Evolutionary conservation across 2,329 filamentous ascomycete species (phyloP), one percentile per base, ranked within the genome.

Genomic region (Aureobasidium sp.): DNA sequence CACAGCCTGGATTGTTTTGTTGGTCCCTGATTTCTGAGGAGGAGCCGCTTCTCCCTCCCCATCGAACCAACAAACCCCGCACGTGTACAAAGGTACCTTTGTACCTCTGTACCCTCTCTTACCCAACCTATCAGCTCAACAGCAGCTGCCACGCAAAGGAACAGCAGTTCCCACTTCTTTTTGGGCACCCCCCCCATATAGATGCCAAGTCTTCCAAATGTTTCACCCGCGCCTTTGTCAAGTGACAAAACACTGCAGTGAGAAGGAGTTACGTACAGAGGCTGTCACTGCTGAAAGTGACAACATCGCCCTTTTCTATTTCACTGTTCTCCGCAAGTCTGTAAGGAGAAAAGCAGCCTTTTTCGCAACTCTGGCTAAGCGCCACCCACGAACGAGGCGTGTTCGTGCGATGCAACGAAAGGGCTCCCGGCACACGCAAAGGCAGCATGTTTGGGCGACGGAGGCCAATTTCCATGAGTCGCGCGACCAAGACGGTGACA

Each of bases 41-140:
- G 48, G n/a, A 49, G 48, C 31, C 31, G 31, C 9, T 12, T 33
- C 31, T 33, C 31, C 9, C 50, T 54, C 31, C 39, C 42, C 17
- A 44, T 31, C 52, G 52, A 29, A 31, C 52, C 54, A 58, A 47
- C 54, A 31, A 37, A 58, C 54, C 54, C 54, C 54, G 54, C 54
- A 58, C 54, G 54, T 58, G 54, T 33, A 29, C 39, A 5, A 47
- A 33, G 27, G 54, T 56, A 56, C 27, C 49, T n/a, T 29, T 22
- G 39, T 58, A 48, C 31, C 39, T 22, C n/a, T 7, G 52, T 56
- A 56, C 52, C 37, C 37, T 44, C 24, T 24, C 19, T 33, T 33
- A 3, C 11, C 31, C 31, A 33, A 24, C 29, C 24, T 27, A 54
- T 40, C n/a, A 24, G 33, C 19, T 40, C 33, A 54, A 11, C 49